Base-by-base conservation (phyloP, 208 protist genomes). In the Trypanosoma boissoni region DNA sequence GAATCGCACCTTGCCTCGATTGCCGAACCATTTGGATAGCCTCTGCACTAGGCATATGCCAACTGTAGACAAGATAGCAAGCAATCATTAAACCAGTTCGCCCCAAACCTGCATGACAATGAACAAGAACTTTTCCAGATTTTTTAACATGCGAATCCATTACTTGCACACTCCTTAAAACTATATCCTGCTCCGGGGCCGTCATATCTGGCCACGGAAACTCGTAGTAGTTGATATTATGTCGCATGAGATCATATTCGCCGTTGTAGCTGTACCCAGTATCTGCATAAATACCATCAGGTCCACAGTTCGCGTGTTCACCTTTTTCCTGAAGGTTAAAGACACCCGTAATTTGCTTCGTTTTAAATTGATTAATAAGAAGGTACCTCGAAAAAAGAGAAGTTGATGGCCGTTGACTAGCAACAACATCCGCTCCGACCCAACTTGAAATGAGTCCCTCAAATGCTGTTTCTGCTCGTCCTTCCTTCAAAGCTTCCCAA, bases 121-220 rank as follows among this genome's bases (percentile, higher is more conserved):
- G 88, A 54, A 97, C 86, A 6, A 95, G 65, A 61, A 96, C 85
- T 55, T 87, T 82, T 12, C 81, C 82, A 41, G 85, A 83, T 28
- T 88, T 91, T 63, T 89, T 85, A 23, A 94, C 78, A 61, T 95
- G 87, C 53, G 82, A 88, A 71, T 91, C 77, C 84, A 97, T 97
- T 58, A 93, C 80, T 63, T 97, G 88, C 18, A 97, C 86, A 55
- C 86, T 94, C 58, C 83, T 77, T 63, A 97, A 60, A 28, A 95
- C 88, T 10, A 95, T 68, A 57, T 95, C 83, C 57, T 91, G 76
- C 64, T 94, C 62, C 50, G 92, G 92, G 3, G 86, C 82, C 5
- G 83, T 91, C 88, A 97, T 95, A 71, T 97, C 92, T 1, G 83
- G 83, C 82, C 86, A 97, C 10, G 88, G 85, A 55, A 95, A 97